Evolutionary conservation across 805 yeast genomes (phyloP), one percentile per base, ranked within the genome.

Genomic region (Hanseniaspora valbyensis): DNA sequence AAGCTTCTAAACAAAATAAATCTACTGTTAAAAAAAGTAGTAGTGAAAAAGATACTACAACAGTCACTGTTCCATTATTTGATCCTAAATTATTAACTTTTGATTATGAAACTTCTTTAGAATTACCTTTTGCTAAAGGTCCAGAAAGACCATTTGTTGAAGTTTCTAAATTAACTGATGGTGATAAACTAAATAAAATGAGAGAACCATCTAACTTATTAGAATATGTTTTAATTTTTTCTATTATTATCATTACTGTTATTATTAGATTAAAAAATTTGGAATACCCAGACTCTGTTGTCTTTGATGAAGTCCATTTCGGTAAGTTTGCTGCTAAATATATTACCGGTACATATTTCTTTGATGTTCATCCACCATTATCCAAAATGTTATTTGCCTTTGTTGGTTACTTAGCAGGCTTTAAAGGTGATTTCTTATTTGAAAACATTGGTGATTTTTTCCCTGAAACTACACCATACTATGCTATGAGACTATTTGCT

Each of bases 291-390:
- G 67, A 78, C 58, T 78, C 89, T 26, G 94, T 88, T 33, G 95
- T 90, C 12, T 85, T 85, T 57, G 95, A 88, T 65, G 98, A 90
- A 65, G 92, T 84, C 37, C 95, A 85, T 66, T 92, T 92, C 60
- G 98, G 98, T 52, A 94, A 94, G n/a, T 92, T 90, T 68, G 95
- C 96, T 29, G 74, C 81, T 53, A 80, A 84, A 66, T 92, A 88
- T 68, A 73, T 80, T 49, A 65, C 68, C 49, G 84, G 86, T 18
- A 65, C 65, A 16, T 82, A 71, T 60, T 83, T 82, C 65, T 72
- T 82, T 75, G 89, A 81, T 62, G 81, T 78, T 40, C 84, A 83
- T 61, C 94, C 95, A 8, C 95, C 95, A 4, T 70, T 84, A 57
- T 83, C 84, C 34, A 79, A 82, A 60, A 74, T 84, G 80, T 64